These are phyloP conservation scores for Eimeria zaria DNA, from an alignment of 169 alveolate species.

Conservation along the genomic window DNA sequence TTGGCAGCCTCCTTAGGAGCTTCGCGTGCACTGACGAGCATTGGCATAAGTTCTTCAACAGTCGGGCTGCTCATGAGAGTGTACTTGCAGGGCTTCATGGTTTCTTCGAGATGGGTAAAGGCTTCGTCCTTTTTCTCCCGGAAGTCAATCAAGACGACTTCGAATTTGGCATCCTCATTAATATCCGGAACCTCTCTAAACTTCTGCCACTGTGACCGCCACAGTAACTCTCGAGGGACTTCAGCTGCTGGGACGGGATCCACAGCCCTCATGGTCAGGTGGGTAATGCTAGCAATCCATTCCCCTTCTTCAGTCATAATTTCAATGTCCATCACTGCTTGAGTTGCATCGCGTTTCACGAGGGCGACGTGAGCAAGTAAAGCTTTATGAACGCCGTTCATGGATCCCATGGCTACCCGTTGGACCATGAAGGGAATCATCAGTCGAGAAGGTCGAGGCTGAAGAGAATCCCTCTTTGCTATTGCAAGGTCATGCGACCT, in stretches of 20 bases:
- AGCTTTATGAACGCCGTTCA: slow-evolving; percentile 34
- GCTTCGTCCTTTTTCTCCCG: slow-evolving; percentile 12
- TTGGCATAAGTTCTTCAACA: slow-evolving; percentile 19
- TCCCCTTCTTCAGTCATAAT: slow-evolving; percentile 63
- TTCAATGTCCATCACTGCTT: slow-evolving; percentile 80
- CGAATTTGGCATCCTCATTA: not conserved
- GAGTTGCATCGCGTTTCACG: slow-evolving; percentile 77
- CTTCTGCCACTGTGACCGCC: slow-evolving; percentile 84
- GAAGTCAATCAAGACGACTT: slow-evolving; percentile 47
- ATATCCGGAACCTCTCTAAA: not conserved
- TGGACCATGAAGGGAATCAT: slow-evolving; percentile 84
- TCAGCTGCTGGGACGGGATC: slow-evolving; percentile 84
- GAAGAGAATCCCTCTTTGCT: slow-evolving; percentile 19
- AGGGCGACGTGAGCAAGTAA: slow-evolving; percentile 80
- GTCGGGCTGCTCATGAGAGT: not conserved
- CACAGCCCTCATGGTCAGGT: slow-evolving; percentile 76
- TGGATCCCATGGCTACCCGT: slow-evolving; percentile 30
- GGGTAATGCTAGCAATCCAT: slow-evolving; percentile 49
- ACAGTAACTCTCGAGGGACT: slow-evolving; percentile 85
- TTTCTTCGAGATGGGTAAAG: not conserved
- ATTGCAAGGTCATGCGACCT: slow-evolving; percentile 76
- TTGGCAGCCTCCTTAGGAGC: not conserved
- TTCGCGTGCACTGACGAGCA: not conserved
- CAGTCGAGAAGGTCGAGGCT: slow-evolving; percentile 24
- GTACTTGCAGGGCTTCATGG: slow-evolving; percentile 6